Conservation (phyloP, 148 eudicot species). For the Vaccinium corymbosum region DNA sequence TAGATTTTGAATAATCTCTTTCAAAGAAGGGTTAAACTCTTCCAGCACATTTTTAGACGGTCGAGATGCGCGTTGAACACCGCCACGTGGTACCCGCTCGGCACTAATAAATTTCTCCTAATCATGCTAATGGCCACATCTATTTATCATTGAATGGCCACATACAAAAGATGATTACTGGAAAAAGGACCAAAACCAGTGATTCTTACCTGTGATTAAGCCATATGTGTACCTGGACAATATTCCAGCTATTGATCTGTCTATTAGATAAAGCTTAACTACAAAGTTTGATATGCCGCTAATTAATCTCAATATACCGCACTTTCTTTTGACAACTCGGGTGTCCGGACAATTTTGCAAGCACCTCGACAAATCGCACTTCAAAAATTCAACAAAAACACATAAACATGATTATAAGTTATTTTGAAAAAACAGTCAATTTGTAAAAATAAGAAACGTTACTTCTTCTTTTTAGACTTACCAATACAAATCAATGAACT, state of each 20-base stretch:
- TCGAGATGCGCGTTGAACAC: too few species aligned
- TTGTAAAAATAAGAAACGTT: slow-evolving; percentile 12
- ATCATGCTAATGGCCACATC: neutral
- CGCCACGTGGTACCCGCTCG: too few species aligned
- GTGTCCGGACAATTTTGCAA: too few species aligned
- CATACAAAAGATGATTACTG: neutral
- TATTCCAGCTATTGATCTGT: neutral
- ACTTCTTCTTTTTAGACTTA: slow-evolving; percentile 59
- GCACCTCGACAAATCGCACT: neutral
- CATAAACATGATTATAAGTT: neutral
- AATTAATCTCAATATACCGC: neutral
- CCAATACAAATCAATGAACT: slow-evolving; percentile 63
- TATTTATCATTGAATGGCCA: neutral
- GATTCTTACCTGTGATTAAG: neutral
- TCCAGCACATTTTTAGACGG: too few species aligned
- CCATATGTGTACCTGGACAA: neutral
- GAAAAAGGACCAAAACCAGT: neutral
- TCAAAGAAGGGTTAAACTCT: too few species aligned
- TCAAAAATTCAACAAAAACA: neutral
- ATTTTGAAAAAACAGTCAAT: neutral
- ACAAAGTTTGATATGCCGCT: neutral
- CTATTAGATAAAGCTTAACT: neutral
- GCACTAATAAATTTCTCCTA: neutral
- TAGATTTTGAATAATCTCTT: too few species aligned
- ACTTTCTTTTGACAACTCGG: too few species aligned